Base-by-base conservation (phyloP, 1,284 basidiomycete species). In the Microbotryum saponariae region DNA sequence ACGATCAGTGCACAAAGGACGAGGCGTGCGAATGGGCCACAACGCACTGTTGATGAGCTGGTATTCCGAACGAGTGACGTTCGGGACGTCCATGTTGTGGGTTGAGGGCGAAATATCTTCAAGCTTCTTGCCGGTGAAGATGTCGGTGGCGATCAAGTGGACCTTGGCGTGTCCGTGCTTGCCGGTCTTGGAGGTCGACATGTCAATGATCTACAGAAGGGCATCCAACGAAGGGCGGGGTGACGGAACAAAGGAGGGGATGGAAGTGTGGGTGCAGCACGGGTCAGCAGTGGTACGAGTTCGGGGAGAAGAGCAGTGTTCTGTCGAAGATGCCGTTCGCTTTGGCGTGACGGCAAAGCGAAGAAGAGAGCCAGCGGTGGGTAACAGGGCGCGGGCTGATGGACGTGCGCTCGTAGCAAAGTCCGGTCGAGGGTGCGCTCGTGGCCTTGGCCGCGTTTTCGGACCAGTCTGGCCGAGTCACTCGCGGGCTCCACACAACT, bases 131-230 rank as follows among this genome's bases (percentile, higher is more conserved):
- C 83, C 83, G 71, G 91, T 96, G 83, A 96, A 96, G 79, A 96
- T 94, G 81, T 98, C 96, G 76, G 88, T 88, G 77, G 86, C 96
- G 74, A 97, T 85, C 72, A 98, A 84, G 81, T 98, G 91, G 76
- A 97, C 94, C 82, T 98, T 98, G 79, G 96, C 94, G 83, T 98
- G 96, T 75, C 94, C 94, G 83, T 97, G 94, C 85, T 77, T 78
- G 57, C 91, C 92, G 59, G 91, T 96, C 85, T 98, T 98, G 77
- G 94, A 98, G 81, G 96, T 98, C 70, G 93, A 97, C 94, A 98
- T 98, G 73, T 79, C 91, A 73, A 93, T 86, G 79, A 96, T 94
- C 83, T 73, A 60, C 18, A 12, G 3, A 5, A 18, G 18, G 47
- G 29, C 3, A 27, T 45, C 16, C 12, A 42, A 20, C 10, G 48